Evolutionary conservation across 148 eudicot species (phyloP), one percentile per base, ranked within the genome.

Genomic region (Vaccinium corymbosum): DNA sequence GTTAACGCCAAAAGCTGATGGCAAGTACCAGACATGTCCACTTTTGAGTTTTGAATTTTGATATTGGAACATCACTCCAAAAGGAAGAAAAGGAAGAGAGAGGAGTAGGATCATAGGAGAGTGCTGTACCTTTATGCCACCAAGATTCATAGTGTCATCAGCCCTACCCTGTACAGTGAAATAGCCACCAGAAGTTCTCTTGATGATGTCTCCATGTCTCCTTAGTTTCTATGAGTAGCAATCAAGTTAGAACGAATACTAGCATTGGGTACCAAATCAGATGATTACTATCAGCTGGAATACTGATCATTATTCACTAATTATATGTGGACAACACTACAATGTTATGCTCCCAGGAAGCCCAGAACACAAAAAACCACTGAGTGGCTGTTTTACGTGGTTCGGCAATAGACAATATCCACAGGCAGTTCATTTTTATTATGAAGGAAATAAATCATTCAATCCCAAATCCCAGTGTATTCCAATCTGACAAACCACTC

Each of bases 71-170:
- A 55, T 12, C 5, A 78, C 7, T 49, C 56, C 38, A 46, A 17
- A 59, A 14, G 71, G 11, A 14, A 71, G 75, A 46, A 17, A 59
- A 14, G 71, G 11, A 14, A 71, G 75, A 81, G 46, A 15, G 10
- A 22, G 70, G 32, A 61, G 7, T 64, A 64, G 74, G 48, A 46
- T 79, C 35, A 16, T 22, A 80, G 3, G 13, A 66, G 38, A 80
- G 76, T 17, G 48, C 13, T 8, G 59, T 91, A 94, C 99, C 97
- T 97, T 97, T 83, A 97, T 94, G 81, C 99, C 99, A 80, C 99
- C 98, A 59, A 97, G 94, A 88, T 97, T 97, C 99, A 97, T 97
- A 52, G 99, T 94, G 84, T 97, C 99, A 87, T 97, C 99, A 83
- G 99, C 97, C 87, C 99, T 89, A 12, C 99, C 99, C 87, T 91